A percentile compares a stretch with the other conserved stretches of the same genome.
These are phyloP conservation scores for Streptanthus diversifolius DNA, from an alignment of 345 rosid genomes.

Conservation along the genomic window DNA sequence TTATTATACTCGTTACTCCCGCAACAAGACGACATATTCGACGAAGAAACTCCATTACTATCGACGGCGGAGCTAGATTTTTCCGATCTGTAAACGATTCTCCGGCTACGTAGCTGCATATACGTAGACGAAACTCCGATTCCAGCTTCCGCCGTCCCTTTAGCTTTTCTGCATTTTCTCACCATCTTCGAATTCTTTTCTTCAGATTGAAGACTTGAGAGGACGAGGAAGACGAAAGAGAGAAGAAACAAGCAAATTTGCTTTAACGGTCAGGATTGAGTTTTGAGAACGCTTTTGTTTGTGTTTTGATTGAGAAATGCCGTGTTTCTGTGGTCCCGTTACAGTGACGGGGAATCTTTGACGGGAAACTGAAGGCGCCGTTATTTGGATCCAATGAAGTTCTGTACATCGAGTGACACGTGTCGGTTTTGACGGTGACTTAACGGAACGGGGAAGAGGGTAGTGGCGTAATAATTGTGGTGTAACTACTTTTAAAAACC, in stretches of 20 bases:
- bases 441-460: slow-evolving; percentile 28
- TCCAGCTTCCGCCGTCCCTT: slow-evolving; percentile 39
- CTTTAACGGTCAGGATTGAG: slow-evolving; percentile 45
- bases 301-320: slow-evolving; percentile 6
- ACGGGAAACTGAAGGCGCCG: slow-evolving; percentile 91
- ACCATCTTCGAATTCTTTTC: slow-evolving; percentile 23
- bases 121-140: slow-evolving; percentile 27
- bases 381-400: slow-evolving; percentile 18
- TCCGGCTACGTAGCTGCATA: slow-evolving; percentile 43
- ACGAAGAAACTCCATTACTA: slow-evolving; percentile 11
- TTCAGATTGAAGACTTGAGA: background rate
- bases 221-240: slow-evolving; percentile 2
- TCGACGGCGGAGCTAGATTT: slow-evolving; percentile 32
- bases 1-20: slow-evolving; percentile 25
- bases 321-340: slow-evolving; percentile 45
- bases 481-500: slow-evolving; percentile 22
- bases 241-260: background rate
- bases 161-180: slow-evolving; percentile 40
- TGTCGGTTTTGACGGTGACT: slow-evolving; percentile 27
- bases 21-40: slow-evolving; percentile 49
- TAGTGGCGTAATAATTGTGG: slow-evolving; percentile 27
- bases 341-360: slow-evolving; percentile 56
- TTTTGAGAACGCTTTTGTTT: background rate
- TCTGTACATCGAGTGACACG: slow-evolving; percentile 3
- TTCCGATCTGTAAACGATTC: slow-evolving; percentile 24